Evolutionary conservation across 78 protist genomes (phyloP).

Genomic region (Protostelium mycophagum): DNA sequence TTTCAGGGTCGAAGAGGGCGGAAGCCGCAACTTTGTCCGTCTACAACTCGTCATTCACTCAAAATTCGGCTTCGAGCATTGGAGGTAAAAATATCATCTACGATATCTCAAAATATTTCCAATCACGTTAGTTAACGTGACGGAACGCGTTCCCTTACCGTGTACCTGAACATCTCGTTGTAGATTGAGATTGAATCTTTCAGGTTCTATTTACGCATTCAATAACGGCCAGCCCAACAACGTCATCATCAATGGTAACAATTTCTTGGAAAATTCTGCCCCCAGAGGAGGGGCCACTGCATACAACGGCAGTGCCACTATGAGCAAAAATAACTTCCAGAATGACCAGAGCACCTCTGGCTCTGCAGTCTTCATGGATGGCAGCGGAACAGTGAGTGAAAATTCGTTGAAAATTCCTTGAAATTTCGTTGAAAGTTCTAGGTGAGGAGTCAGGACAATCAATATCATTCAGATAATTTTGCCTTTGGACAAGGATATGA

Average conservation of each 20-base stretch:
- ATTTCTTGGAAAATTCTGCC: background rate
- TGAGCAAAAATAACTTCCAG: background rate
- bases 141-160: no score
- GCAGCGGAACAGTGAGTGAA: background rate
- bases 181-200: background rate
- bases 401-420: no score
- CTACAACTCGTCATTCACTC: background rate
- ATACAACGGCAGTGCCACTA: background rate
- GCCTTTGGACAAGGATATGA: background rate
- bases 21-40: background rate
- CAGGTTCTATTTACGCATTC: no score
- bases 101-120: background rate
- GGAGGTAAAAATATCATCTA: background rate
- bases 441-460: background rate
- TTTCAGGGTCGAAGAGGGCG: no score
- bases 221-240: background rate
- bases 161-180: background rate
- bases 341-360: background rate
- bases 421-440: no score
- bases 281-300: background rate
- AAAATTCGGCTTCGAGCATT: background rate
- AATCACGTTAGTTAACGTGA: no score
- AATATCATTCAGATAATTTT: background rate
- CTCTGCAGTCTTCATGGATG: background rate
- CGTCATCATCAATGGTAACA: background rate